Percentiles rank a stretch among this genome's conserved stretches.
phyloP scores from a whole-genome alignment of 768 basidiomycete species.

The Rubroboletus satanas region DNA sequence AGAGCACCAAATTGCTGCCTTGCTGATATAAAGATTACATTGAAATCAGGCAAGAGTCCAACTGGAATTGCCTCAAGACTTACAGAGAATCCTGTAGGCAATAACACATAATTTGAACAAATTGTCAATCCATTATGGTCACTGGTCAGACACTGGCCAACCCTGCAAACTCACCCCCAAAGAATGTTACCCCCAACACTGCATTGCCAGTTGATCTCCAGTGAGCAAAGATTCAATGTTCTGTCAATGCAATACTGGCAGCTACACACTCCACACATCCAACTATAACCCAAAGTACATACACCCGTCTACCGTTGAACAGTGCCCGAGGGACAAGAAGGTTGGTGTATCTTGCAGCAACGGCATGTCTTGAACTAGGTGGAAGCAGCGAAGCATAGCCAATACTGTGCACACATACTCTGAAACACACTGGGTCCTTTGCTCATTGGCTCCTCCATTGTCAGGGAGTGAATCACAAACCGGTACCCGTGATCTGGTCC shows the following conservation, averaged over 20 bases:
- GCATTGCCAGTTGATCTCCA: neutral
- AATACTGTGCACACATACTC: no score
- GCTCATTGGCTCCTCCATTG: neutral
- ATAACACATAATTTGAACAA: constrained; percentile 46
- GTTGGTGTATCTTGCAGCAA: neutral
- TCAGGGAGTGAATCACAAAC: neutral
- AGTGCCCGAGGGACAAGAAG: neutral
- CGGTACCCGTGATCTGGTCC: neutral
- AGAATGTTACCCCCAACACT: constrained; percentile 63
- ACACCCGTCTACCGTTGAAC: constrained; percentile 33
- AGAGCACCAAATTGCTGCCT: constrained; percentile 70
- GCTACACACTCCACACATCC: constrained; percentile 71
- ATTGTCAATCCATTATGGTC: neutral
- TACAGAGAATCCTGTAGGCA: constrained; percentile 56
- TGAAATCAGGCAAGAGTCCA: neutral
- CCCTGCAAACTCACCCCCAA: constrained; percentile 43
- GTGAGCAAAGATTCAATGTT: neutral
- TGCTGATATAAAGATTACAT: constrained; percentile 35
- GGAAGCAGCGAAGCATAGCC: neutral
- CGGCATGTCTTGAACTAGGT: neutral
- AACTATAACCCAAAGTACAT: constrained; percentile 59
- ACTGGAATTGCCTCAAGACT: constrained; percentile 15
- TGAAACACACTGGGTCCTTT: neutral
- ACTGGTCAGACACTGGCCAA: no score
- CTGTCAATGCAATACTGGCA: constrained; percentile 7